phyloP scores from a whole-genome alignment of 345 rosid genomes.

The Garcia nutans region DNA sequence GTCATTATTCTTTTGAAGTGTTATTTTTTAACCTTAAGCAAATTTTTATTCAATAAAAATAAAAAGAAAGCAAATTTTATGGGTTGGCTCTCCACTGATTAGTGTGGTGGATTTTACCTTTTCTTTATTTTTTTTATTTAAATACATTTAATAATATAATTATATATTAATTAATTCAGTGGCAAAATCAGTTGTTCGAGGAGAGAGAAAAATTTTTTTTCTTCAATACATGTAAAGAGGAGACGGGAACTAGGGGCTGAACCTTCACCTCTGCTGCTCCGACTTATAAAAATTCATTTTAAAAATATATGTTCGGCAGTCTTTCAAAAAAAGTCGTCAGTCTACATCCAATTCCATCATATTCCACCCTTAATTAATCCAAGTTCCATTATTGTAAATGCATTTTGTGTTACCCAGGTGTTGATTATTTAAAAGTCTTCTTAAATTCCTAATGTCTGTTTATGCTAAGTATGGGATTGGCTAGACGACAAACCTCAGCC shows the following conservation, averaged over 20 bases:
- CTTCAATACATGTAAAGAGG: too few relatives aligned
- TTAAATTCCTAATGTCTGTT: not conserved
- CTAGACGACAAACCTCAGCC: conserved; percentile 29
- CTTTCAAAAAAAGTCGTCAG: too few relatives aligned
- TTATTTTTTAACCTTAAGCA: not conserved
- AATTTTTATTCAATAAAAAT: not conserved
- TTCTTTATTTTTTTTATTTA: conserved; percentile 2
- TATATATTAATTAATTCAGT: too few relatives aligned
- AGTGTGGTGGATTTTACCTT: conserved; percentile 38
- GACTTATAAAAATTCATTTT: too few relatives aligned
- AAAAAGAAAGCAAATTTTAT: conserved; percentile 15
- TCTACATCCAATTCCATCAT: too few relatives aligned
- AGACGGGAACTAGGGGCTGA: too few relatives aligned
- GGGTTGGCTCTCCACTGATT: conserved; percentile 56
- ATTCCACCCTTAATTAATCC: too few relatives aligned
- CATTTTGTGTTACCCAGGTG: conserved; percentile 23
- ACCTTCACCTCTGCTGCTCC: too few relatives aligned
- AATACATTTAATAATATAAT: not conserved
- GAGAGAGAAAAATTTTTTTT: too few relatives aligned
- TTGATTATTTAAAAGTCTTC: conserved; percentile 3
- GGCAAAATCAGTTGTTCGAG: too few relatives aligned
- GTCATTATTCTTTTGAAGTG: conserved; percentile 20
- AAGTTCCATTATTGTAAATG: conserved; percentile 24
- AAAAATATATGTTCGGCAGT: too few relatives aligned
- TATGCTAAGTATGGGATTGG: conserved; percentile 13